Evolutionary conservation across 768 basidiomycete genomes (phyloP).

Genomic region (Austroboletus eburneus): DNA sequence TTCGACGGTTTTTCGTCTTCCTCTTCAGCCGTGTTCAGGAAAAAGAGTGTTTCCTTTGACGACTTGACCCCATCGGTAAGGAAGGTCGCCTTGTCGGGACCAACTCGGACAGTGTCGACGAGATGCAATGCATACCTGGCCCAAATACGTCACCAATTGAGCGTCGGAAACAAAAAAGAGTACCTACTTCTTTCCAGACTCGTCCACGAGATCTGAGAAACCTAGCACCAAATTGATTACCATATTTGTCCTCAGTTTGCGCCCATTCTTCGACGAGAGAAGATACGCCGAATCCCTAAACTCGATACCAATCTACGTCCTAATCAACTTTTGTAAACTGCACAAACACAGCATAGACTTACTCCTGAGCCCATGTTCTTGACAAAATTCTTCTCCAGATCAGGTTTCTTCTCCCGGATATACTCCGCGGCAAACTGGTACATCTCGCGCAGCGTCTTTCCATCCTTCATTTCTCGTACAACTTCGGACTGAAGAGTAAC

Average conservation of each 20-base stretch:
- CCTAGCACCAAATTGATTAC: conserved; percentile 81
- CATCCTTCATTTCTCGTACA: conserved; percentile 73
- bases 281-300: conserved; percentile 88
- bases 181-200: conserved; percentile 71
- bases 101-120: conserved; percentile 83
- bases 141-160: background rate
- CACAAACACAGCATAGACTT: conserved; percentile 25
- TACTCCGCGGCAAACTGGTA: conserved; percentile 71
- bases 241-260: conserved; percentile 74
- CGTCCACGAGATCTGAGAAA: conserved; percentile 77
- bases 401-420: conserved; percentile 73
- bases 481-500: conserved; percentile 75
- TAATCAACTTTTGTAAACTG: background rate
- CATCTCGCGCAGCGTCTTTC: conserved; percentile 70
- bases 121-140: conserved; percentile 82
- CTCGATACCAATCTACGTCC: conserved; percentile 85
- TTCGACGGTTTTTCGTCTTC: conserved; percentile 55
- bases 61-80: conserved; percentile 84
- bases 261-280: conserved; percentile 74
- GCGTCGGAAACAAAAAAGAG: background rate
- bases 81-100: conserved; percentile 56
- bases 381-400: conserved; percentile 77
- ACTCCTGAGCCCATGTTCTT: conserved; percentile 92
- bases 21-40: conserved; percentile 59
- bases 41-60: conserved; percentile 85